Evolutionary conservation across 2,329 filamentous ascomycete species (phyloP).

Genomic region (Didymella sp.): DNA sequence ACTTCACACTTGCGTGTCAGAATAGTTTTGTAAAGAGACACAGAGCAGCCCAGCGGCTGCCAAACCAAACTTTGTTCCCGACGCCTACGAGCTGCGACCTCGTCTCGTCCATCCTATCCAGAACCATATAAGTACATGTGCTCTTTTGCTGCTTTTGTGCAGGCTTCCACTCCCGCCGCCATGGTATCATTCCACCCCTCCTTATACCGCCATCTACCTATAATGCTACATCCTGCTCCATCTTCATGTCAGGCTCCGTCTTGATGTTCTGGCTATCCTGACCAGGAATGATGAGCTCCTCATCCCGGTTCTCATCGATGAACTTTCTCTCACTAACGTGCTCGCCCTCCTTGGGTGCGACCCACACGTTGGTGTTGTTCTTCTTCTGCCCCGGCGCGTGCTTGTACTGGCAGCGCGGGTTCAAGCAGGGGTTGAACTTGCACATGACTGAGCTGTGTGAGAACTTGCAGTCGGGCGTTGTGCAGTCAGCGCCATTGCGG

Average conservation of each 20-base stretch:
- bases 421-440: slow-evolving; percentile 90
- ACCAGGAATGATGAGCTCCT: slow-evolving; percentile 75
- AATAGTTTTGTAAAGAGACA: slow-evolving; percentile 16
- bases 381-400: slow-evolving; percentile 88
- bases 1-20: neutral
- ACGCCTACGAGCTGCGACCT: slow-evolving; percentile 1
- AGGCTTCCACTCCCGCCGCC: slow-evolving; percentile 9
- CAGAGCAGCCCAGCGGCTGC: slow-evolving; percentile 27
- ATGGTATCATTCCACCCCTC: slow-evolving; percentile 25
- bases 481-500: slow-evolving; percentile 89
- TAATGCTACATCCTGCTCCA: slow-evolving; percentile 30
- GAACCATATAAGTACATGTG: slow-evolving; percentile 38
- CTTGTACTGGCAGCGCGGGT: slow-evolving; percentile 85
- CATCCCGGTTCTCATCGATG: slow-evolving; percentile 70
- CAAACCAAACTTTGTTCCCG: slow-evolving; percentile 16
- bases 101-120: slow-evolving; percentile 20
- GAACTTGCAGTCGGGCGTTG: slow-evolving; percentile 82
- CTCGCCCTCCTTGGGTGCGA: slow-evolving; percentile 58
- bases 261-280: slow-evolving; percentile 17
- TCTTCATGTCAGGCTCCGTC: slow-evolving; percentile 22
- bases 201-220: slow-evolving; percentile 14
- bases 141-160: slow-evolving; percentile 19
- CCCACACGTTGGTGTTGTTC: slow-evolving; percentile 85
- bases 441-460: slow-evolving; percentile 85
- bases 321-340: slow-evolving; percentile 92